A percentile compares a stretch with the other conserved stretches of the same genome.
Conservation (phyloP, 2,329 filamentous ascomycete species). For the Exophiala mesophila region DNA sequence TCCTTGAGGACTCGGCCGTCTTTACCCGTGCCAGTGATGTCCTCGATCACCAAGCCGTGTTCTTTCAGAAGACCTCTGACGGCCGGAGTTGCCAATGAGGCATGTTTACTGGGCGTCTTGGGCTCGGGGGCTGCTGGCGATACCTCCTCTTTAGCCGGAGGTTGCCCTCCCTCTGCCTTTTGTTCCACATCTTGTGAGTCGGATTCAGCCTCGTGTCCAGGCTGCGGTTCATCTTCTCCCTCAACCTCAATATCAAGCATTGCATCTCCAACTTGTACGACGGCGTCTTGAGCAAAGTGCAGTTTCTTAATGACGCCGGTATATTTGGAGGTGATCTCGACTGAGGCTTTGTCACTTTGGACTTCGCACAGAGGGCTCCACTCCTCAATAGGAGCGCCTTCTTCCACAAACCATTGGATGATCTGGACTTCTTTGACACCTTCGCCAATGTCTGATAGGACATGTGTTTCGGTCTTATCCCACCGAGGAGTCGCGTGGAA, state of each 20-base stretch:
- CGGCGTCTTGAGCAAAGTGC: conserved; percentile 91
- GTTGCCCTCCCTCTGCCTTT: conserved; percentile 4
- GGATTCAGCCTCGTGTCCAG: conserved; percentile 41
- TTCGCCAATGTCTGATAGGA: conserved; percentile 36
- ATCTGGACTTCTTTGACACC: conserved; percentile 98
- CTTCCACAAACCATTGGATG: conserved; percentile 99
- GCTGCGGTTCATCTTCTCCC: conserved; percentile 52
- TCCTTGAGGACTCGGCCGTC: conserved; percentile 91
- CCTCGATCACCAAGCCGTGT: conserved; percentile 68
- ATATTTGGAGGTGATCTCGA: conserved; percentile 92
- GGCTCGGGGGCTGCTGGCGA: conserved; percentile 12
- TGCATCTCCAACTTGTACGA: conserved; percentile 73
- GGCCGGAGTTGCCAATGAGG: conserved; percentile 80
- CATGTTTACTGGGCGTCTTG: conserved; percentile 48
- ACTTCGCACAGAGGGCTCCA: conserved; percentile 98
- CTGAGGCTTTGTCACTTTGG: conserved; percentile 88
- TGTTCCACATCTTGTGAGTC: conserved; percentile 10
- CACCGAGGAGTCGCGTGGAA: conserved; percentile 20
- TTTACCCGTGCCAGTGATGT: conserved; percentile 78
- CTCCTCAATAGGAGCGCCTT: conserved; percentile 91
- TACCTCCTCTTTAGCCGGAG: conserved; percentile 18
- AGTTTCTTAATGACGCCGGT: conserved; percentile 93
- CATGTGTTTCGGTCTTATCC: conserved; percentile 23
- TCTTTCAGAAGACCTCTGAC: conserved; percentile 85
- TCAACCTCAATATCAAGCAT: conserved; percentile 28